A percentile compares a stretch with the other conserved stretches of the same genome.
Evolutionary conservation across 176 grass and related monocot species (phyloP).

Genomic region (Bolboschoenus planiculmis): DNA sequence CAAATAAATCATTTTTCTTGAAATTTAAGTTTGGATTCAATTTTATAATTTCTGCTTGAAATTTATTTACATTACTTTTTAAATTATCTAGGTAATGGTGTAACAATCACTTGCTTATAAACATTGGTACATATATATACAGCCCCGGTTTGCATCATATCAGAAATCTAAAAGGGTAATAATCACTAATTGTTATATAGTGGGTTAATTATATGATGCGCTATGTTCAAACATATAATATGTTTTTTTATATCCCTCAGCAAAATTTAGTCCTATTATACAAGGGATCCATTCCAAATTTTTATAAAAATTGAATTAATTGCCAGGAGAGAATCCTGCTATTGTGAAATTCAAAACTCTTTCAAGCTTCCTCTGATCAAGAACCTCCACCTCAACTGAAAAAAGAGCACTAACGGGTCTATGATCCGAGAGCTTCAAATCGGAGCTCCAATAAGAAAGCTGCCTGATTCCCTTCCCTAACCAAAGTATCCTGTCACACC

Average conservation of each 20-base stretch:
- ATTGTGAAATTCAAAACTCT: constrained; percentile 47
- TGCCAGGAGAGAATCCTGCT: constrained; percentile 13
- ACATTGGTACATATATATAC: neutral
- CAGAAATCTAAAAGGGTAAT: neutral
- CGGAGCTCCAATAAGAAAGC: constrained; percentile 48
- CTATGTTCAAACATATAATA: neutral
- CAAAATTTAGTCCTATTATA: neutral
- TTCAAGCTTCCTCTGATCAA: constrained; percentile 43
- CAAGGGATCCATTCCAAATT: neutral
- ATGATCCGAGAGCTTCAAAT: constrained; percentile 51
- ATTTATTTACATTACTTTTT: too few relatives aligned
- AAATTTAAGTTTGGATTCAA: too few relatives aligned
- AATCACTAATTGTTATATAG: neutral
- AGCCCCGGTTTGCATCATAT: neutral
- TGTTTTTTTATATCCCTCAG: neutral
- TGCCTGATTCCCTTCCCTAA: constrained; percentile 54
- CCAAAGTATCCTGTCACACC: constrained; percentile 64
- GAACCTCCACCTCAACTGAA: constrained; percentile 47
- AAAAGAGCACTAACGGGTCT: constrained; percentile 46
- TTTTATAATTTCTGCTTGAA: neutral
- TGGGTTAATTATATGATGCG: neutral
- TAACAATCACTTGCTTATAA: neutral
- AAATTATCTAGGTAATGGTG: too few relatives aligned
- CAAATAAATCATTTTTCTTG: too few relatives aligned
- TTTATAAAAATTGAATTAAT: neutral